These are phyloP conservation scores for Isatis tinctoria DNA, from an alignment of 345 rosid species.

Conservation along the genomic window DNA sequence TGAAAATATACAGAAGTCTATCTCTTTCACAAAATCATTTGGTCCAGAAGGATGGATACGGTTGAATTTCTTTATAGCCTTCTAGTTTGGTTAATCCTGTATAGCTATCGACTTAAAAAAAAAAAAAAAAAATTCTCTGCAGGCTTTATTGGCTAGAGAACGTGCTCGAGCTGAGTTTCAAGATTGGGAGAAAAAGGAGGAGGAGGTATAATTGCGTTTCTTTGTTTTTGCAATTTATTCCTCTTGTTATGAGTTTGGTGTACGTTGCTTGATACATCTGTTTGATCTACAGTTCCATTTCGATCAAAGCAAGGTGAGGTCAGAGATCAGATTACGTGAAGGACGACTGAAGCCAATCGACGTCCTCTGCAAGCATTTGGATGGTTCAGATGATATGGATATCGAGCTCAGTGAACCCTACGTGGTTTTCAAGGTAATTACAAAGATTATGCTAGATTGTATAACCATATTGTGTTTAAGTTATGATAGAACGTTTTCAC, in stretches of 20 bases:
- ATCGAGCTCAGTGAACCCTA: conserved; percentile 80
- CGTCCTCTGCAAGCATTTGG: conserved; percentile 72
- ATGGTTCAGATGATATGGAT: conserved; percentile 79
- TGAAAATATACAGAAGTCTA: neutral
- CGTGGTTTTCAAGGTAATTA: conserved; percentile 79
- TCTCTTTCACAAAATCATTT: neutral
- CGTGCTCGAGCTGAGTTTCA: conserved; percentile 97
- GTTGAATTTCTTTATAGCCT: neutral
- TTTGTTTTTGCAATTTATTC: neutral
- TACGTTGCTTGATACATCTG: conserved; percentile 6
- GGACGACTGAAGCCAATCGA: conserved; percentile 91
- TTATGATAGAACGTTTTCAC: neutral
- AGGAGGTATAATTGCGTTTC: conserved; percentile 50
- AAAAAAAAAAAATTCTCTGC: conserved; percentile 10
- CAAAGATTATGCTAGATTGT: neutral
- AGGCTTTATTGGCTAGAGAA: conserved; percentile 92
- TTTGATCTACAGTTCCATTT: conserved; percentile 75
- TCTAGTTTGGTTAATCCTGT: neutral
- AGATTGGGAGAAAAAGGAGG: conserved; percentile 99
- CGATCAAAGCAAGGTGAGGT: conserved; percentile 95
- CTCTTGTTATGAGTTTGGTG: neutral
- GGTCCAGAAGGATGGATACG: neutral
- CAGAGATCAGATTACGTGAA: conserved; percentile 78
- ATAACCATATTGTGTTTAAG: neutral
- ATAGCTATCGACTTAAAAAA: neutral